Base-by-base conservation (phyloP, 2,329 filamentous ascomycete genomes). In the Nemania serpens region DNA sequence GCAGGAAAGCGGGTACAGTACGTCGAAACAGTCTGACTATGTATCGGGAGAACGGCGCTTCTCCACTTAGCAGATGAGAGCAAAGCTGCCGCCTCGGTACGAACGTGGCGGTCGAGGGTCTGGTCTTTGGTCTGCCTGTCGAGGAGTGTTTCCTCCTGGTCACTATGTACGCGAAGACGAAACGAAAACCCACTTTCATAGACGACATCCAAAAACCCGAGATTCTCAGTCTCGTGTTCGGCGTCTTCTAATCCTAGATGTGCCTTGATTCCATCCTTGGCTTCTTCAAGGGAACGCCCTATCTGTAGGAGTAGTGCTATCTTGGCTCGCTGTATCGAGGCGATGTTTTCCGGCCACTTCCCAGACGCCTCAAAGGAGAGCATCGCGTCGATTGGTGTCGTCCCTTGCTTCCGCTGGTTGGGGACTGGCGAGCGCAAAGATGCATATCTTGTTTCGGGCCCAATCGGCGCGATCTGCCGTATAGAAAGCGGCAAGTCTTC, bases 351-450 rank as follows among this genome's bases (percentile, higher is more conserved):
- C 0, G 95, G 95, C 95, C 95, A 99, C 68, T 91, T 89, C 47
- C 88, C 89, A 6, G 95, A 98, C 4, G 90, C 91, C 77, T 99
- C 95, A 69, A 99, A 98, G 71, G 94, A 93, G 49, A 99, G 82
- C 43, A 93, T 84, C 34, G 96, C 84, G 67, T 96, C 88, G 66
- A 93, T 89, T 0, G 91, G 89, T 25, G 75, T 72, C 55, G 80
- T 69, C 17, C 75, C 68, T 0, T 75, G 77, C 18, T 79, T 80
- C 51, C 78, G 76, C 13, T 81, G 78, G 22, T 78, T 77, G 41
- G 81, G 74, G 2, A 74, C 66, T 0, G 87, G 87, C 18, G 79
- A 68, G 10, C 80, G 77, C 33, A 90, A 75, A 0, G 89, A 91
- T 1, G 92, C 80, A 66, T 90, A 94, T 42, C 94, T 88, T 7